These are phyloP conservation scores for Pseudocercospora fuligena DNA, from an alignment of 2,329 filamentous ascomycete genomes.

Conservation along the genomic window DNA sequence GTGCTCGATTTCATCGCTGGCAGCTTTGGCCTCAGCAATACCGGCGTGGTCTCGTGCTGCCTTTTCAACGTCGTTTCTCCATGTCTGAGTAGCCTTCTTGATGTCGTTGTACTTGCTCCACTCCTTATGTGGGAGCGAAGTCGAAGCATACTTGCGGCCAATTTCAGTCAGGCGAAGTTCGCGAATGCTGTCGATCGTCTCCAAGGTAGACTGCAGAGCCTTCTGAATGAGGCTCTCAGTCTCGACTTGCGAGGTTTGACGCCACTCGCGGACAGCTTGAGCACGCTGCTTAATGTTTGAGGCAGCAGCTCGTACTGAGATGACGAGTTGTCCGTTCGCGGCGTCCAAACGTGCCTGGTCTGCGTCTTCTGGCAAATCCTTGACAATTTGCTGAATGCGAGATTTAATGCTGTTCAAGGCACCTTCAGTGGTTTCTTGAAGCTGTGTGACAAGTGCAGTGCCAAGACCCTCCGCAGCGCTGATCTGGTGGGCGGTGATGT, in stretches of 20 bases:
- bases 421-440: conserved; percentile 69
- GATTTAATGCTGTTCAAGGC: conserved; percentile 70
- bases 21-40: conserved; percentile 69
- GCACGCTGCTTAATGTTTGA: conserved; percentile 76
- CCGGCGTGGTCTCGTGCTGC: conserved; percentile 73
- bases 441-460: conserved; percentile 67
- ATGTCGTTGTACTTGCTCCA: conserved; percentile 94
- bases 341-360: conserved; percentile 57
- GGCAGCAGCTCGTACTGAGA: conserved; percentile 69
- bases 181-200: conserved; percentile 80
- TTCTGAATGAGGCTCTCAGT: conserved; percentile 70
- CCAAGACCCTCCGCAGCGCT: conserved; percentile 68
- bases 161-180: conserved; percentile 88
- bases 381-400: conserved; percentile 64
- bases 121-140: conserved; percentile 94
- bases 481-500: conserved; percentile 76
- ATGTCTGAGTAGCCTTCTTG: conserved; percentile 79
- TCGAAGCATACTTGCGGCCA: conserved; percentile 93
- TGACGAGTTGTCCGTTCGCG: conserved; percentile 58
- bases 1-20: conserved; percentile 72
- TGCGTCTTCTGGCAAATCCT: conserved; percentile 62
- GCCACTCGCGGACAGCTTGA: conserved; percentile 77
- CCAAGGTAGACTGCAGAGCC: conserved; percentile 78
- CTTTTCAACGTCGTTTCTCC: conserved; percentile 80
- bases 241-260: conserved; percentile 71